Percentiles rank a stretch among this genome's conserved stretches.
These are phyloP conservation scores for Saururus chinensis DNA, from an alignment of 164 flowering plant species.

Conservation along the genomic window DNA sequence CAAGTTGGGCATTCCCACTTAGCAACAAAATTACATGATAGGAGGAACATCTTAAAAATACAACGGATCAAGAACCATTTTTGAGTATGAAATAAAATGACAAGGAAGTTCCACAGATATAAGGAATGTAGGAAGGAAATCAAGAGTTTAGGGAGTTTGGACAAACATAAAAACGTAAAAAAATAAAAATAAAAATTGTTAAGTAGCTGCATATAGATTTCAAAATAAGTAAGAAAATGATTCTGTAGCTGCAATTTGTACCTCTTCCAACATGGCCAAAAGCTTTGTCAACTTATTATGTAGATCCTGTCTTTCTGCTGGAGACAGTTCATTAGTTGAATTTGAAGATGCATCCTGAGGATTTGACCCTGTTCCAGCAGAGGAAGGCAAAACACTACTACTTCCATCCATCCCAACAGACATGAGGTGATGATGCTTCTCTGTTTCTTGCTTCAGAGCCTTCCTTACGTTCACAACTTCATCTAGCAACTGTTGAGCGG, in stretches of 20 bases:
- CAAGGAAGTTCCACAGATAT: too few species aligned
- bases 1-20: too few species aligned
- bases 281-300: slow-evolving; percentile 68
- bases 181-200: too few species aligned
- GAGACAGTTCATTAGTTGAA: slow-evolving; percentile 38
- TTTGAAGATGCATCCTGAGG: slow-evolving; percentile 27
- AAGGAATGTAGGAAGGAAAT: too few species aligned
- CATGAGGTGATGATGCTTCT: slow-evolving; percentile 19
- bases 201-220: background rate
- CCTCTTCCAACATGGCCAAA: slow-evolving; percentile 79
- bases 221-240: too few species aligned
- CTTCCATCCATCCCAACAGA: slow-evolving; percentile 16
- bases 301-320: slow-evolving; percentile 58
- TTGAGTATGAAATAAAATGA: too few species aligned
- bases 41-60: too few species aligned
- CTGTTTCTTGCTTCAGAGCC: slow-evolving; percentile 37
- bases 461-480: slow-evolving; percentile 66
- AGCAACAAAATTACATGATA: too few species aligned
- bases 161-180: too few species aligned
- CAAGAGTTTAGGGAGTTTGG: too few species aligned
- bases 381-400: slow-evolving; percentile 10
- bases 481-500: slow-evolving; percentile 70
- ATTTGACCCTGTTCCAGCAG: slow-evolving; percentile 20
- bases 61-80: too few species aligned
- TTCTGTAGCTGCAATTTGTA: slow-evolving; percentile 17